Evolutionary conservation across 1,284 basidiomycete species (phyloP).

Genomic region (Omphalotus olearius): DNA sequence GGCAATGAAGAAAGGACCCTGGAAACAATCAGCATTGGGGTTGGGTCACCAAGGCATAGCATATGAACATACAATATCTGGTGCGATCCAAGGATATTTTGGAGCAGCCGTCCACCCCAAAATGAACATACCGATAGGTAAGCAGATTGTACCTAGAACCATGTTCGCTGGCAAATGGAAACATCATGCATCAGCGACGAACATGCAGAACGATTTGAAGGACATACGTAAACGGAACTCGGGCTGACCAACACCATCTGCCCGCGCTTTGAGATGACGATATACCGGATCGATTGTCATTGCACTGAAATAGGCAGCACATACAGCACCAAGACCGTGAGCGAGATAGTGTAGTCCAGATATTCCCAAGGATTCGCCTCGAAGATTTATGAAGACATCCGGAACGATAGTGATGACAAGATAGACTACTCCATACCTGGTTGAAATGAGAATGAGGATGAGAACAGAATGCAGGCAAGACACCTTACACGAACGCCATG

Average conservation of each 20-base stretch:
- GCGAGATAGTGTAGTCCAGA: constrained; percentile 62
- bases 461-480: constrained; percentile 22
- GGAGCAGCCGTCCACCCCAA: neutral
- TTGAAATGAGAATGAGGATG: neutral
- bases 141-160: neutral
- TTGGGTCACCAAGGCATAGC: neutral
- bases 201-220: neutral
- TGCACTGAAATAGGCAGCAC: constrained; percentile 55
- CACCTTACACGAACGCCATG: neutral
- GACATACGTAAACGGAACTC: constrained; percentile 17
- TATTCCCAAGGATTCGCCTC: constrained; percentile 47
- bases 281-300: constrained; percentile 52
- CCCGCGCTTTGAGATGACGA: neutral
- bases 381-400: constrained; percentile 48
- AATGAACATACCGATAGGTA: neutral
- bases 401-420: constrained; percentile 61
- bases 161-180: neutral
- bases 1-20: neutral
- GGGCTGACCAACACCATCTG: neutral
- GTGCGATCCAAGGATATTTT: neutral
- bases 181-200: neutral
- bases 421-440: neutral
- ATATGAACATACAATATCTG: constrained; percentile 1
- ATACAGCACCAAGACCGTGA: constrained; percentile 49
- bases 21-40: neutral